A percentile compares a stretch with the other conserved stretches of the same genome.
Conservation (phyloP, 768 basidiomycete genomes). For the Tylopilus sp. region DNA sequence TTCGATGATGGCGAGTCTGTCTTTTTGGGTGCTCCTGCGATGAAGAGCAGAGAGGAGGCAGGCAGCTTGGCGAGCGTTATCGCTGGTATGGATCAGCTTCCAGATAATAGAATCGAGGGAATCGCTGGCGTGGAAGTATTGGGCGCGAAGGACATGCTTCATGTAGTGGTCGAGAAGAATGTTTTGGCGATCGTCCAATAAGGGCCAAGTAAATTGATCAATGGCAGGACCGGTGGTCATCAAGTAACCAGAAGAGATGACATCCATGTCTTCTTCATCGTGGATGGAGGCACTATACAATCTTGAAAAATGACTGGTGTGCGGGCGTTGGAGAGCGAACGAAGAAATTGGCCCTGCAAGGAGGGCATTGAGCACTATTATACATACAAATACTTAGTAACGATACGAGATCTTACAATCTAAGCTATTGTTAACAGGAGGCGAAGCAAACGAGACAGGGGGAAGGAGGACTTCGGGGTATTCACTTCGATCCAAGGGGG, state of each 20-base stretch:
- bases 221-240: constrained; percentile 6
- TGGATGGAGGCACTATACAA: constrained; percentile 9
- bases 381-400: constrained; percentile 67
- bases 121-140: constrained; percentile 65
- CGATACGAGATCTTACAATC: constrained; percentile 72
- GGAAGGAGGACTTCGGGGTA: constrained; percentile 30
- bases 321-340: constrained; percentile 25
- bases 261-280: constrained; percentile 15
- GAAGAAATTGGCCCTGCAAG: constrained; percentile 43
- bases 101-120: constrained; percentile 46
- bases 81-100: constrained; percentile 43
- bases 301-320: constrained; percentile 28
- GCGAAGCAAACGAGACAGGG: constrained; percentile 28
- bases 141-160: constrained; percentile 56
- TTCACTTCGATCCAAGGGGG: constrained; percentile 30
- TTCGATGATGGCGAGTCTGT: constrained; percentile 17
- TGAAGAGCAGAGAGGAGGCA: constrained; percentile 64
- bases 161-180: constrained; percentile 46
- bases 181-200: constrained; percentile 18
- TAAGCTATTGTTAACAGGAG: constrained; percentile 50
- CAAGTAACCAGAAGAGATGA: constrained; percentile 23
- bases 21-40: constrained; percentile 28
- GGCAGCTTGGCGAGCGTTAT: constrained; percentile 54
- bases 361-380: constrained; percentile 61
- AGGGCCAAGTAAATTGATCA: constrained; percentile 13